These are phyloP conservation scores for Hirschfeldia incana DNA, from an alignment of 345 rosid genomes.

Conservation along the genomic window DNA sequence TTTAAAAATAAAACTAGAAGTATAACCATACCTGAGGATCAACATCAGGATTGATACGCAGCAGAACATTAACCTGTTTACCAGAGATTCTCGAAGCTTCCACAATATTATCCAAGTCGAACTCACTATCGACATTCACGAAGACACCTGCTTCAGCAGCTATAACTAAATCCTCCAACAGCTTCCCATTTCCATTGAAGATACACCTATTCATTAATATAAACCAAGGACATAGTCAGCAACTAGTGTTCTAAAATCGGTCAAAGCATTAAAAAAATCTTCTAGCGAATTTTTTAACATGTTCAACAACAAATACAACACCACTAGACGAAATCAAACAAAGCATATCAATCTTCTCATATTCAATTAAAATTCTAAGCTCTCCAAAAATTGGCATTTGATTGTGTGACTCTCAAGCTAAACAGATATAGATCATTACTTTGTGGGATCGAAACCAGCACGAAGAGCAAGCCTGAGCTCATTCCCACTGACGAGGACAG, in stretches of 20 bases:
- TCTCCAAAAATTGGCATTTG: background rate
- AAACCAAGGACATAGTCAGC: background rate
- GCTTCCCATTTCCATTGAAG: constrained; percentile 94
- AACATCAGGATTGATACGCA: constrained; percentile 97
- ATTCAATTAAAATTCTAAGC: background rate
- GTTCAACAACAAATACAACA: too few relatives aligned
- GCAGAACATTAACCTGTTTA: constrained; percentile 84
- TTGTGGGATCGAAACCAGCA: constrained; percentile 91
- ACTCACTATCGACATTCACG: constrained; percentile 94
- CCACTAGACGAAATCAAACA: background rate
- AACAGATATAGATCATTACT: constrained; percentile 47
- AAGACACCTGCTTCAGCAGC: constrained; percentile 94
- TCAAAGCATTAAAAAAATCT: too few relatives aligned
- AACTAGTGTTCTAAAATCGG: too few relatives aligned
- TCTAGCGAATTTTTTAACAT: too few relatives aligned
- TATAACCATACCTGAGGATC: constrained; percentile 80
- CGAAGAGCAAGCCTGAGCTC: constrained; percentile 88
- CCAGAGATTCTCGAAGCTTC: constrained; percentile 84
- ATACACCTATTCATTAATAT: constrained; percentile 60
- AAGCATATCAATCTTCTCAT: background rate
- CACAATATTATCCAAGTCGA: constrained; percentile 86
- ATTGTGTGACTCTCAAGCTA: background rate
- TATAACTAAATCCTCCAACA: constrained; percentile 85
- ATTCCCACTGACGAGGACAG: constrained; percentile 93
- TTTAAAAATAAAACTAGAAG: background rate